These are phyloP conservation scores for Bryoglossum gracile DNA, from an alignment of 495 filamentous ascomycete genomes.

Conservation along the genomic window DNA sequence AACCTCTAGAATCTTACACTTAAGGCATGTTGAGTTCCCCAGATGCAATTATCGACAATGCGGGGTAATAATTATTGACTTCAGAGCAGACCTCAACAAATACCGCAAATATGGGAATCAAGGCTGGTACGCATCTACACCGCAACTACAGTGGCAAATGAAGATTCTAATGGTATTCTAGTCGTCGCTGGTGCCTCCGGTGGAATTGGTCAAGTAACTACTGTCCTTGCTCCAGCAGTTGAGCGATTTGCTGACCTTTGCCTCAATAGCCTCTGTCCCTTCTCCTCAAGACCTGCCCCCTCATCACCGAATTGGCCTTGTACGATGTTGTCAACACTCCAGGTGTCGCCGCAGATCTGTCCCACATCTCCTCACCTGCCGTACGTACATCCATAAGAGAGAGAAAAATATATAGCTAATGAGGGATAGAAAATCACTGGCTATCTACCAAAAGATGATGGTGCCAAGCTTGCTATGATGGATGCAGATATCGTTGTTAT, in stretches of 20 bases:
- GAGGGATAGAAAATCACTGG: conserved; percentile 73
- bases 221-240: background rate
- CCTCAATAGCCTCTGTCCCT: conserved; percentile 81
- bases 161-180: conserved; percentile 35
- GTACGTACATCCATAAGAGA: conserved; percentile 47
- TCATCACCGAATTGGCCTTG: conserved; percentile 83
- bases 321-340: conserved; percentile 99
- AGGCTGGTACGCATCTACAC: conserved; percentile 58
- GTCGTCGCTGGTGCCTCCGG: conserved; percentile 95
- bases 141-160: background rate
- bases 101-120: conserved; percentile 62
- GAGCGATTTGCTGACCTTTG: conserved; percentile 27
- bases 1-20: conserved; percentile 20
- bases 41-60: conserved; percentile 9
- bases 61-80: conserved; percentile 23
- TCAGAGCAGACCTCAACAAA: conserved; percentile 8
- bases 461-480: conserved; percentile 77
- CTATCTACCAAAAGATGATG: conserved; percentile 84
- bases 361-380: conserved; percentile 90
- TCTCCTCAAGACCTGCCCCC: conserved; percentile 78
- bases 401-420: conserved; percentile 22
- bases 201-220: conserved; percentile 90
- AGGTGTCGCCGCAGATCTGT: conserved; percentile 90
- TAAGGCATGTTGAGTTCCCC: conserved; percentile 15
- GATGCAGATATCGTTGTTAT: conserved; percentile 94